Conservation (phyloP, 257 asterid genomes). For the Solanum neorickii region DNA sequence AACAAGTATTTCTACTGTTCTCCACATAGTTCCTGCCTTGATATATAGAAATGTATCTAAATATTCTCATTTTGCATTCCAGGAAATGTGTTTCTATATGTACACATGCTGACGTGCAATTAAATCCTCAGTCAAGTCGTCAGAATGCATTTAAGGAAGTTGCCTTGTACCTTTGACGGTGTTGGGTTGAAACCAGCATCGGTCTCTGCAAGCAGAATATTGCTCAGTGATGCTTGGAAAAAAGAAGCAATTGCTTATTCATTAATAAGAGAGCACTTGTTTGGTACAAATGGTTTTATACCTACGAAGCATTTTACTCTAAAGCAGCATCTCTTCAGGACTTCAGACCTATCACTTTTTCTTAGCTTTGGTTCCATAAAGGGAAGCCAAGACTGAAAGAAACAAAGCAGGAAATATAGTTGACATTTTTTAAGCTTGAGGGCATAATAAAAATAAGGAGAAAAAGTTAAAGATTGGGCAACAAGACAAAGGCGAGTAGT, state of each 20-base stretch:
- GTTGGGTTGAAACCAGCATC: constrained; percentile 81
- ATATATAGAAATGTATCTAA: neutral
- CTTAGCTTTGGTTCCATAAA: constrained; percentile 57
- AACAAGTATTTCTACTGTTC: neutral
- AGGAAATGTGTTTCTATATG: neutral
- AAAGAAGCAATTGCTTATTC: neutral
- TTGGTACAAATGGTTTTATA: constrained; percentile 1
- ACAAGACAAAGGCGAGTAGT: neutral
- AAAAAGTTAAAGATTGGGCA: neutral
- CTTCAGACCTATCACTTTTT: constrained; percentile 28
- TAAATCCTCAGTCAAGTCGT: neutral
- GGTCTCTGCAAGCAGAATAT: constrained; percentile 42
- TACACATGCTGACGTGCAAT: neutral
- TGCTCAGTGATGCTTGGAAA: neutral
- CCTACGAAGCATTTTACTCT: constrained; percentile 81
- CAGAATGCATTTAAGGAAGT: neutral
- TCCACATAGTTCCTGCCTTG: neutral
- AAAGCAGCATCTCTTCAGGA: constrained; percentile 37
- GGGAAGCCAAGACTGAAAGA: constrained; percentile 55
- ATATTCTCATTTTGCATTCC: neutral
- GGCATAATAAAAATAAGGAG: neutral
- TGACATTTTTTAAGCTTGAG: neutral
- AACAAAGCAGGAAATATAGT: neutral
- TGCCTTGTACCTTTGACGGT: constrained; percentile 44
- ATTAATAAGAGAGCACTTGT: neutral